Evolutionary conservation across 1,284 basidiomycete genomes (phyloP), one percentile per base, ranked within the genome.

Genomic region (Pseudozyma tsukubaensis): DNA sequence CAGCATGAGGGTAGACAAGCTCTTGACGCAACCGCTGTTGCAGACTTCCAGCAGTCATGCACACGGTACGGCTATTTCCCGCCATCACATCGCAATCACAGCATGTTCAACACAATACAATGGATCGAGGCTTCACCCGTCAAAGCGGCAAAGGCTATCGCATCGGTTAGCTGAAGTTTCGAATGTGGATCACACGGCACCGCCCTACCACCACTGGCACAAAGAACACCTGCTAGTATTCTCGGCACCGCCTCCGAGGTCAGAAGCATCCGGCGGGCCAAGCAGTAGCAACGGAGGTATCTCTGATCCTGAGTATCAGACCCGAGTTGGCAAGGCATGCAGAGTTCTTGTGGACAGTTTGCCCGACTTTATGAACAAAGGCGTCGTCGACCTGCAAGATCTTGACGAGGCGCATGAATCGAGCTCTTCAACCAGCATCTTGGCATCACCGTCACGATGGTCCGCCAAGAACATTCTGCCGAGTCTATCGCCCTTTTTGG

Each of bases 231-330:
- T 32, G 12, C 44, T 60, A 9, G 53, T 64, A 4, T 18, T 56
- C 0, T 64, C 61, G 4, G 50, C 51, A n/a, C 35, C 58, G 19
- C 34, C 50, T 13, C 32, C 18, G 19, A 21, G 40, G 7, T 16
- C 57, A 4, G 11, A 14, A 35, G n/a, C 44, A 8, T 42, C 67
- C 0, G n/a, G 37, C 1, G 16, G 14, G 34, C 57, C 61, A 5
- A 49, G 35, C 6, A 34, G 35, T 11, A 11, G 35, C 10, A 21
- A 24, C 8, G 37, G 24, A 19, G 50, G 56, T 6, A 60, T 70
- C 29, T 60, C 67, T 8, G 77, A 79, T 29, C 76, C 77, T 37
- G 78, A 79, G 47, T 79, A 79, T 32, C 64, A 70, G 51, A 61
- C 60, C 6, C 37, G 78, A n/a, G 61, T 79, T 7, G 76, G 76